Evolutionary conservation across 129 eudicot genomes (phyloP).

Genomic region (Solidago caesia): DNA sequence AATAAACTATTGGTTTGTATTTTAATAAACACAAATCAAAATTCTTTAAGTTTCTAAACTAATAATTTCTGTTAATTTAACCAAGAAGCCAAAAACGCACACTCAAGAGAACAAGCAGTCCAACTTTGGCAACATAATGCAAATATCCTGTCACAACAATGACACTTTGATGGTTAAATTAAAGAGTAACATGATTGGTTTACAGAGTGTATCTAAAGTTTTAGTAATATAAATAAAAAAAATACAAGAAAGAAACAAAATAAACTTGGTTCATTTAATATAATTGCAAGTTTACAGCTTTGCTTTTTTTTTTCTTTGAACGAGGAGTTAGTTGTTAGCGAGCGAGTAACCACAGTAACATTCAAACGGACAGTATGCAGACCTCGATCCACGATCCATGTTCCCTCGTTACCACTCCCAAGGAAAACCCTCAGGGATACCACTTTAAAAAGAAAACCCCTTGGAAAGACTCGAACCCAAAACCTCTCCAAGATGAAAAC

Average conservation of each 20-base stretch:
- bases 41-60: not conserved
- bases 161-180: constrained; percentile 12
- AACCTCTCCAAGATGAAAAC: no score
- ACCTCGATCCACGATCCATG: no score
- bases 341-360: no score
- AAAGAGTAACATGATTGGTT: not conserved
- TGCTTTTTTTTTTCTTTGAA: no score
- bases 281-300: not conserved
- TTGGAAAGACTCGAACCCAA: no score
- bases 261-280: not conserved
- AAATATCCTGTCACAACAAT: not conserved
- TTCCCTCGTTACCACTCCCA: no score
- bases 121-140: constrained; percentile 11
- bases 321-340: no score
- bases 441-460: no score
- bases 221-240: not conserved
- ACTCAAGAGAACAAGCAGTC: not conserved
- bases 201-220: not conserved
- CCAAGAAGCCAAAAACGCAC: not conserved
- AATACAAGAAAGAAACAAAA: not conserved
- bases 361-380: no score
- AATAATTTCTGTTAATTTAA: not conserved
- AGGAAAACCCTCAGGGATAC: no score
- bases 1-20: not conserved
- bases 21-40: not conserved